phyloP scores from a whole-genome alignment of 2,329 filamentous ascomycete species.

The Pyrenophora seminiperda region DNA sequence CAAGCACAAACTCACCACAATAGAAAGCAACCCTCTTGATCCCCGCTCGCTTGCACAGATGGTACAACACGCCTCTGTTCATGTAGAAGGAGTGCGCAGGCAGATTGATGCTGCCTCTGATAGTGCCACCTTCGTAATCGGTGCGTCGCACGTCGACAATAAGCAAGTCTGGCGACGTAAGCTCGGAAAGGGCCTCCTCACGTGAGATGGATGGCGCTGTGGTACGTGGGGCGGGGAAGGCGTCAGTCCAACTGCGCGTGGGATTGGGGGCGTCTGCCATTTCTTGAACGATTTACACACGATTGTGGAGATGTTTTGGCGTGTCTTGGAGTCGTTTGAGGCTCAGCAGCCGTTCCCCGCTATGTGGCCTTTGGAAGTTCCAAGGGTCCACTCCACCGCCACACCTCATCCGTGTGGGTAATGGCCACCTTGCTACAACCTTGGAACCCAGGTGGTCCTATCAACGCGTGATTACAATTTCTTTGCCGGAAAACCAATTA shows the following conservation, averaged over 20 bases:
- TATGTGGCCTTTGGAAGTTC: not conserved
- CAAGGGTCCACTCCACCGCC: conserved; percentile 29
- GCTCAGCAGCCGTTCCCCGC: conserved; percentile 12
- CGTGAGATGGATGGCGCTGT: conserved; percentile 49
- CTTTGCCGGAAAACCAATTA: conserved; percentile 19
- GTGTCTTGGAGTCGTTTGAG: conserved; percentile 10
- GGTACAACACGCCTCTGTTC: conserved; percentile 52
- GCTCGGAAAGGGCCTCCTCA: conserved; percentile 41
- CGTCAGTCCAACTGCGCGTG: conserved; percentile 46
- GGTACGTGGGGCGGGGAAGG: conserved; percentile 49
- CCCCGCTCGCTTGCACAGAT: conserved; percentile 52
- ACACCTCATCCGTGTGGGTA: conserved; percentile 19
- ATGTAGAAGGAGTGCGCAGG: conserved; percentile 56
- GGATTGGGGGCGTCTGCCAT: conserved; percentile 29
- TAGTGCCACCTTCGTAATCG: conserved; percentile 55
- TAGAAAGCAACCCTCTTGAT: conserved; percentile 55
- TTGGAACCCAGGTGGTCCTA: conserved; percentile 32
- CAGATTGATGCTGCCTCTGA: conserved; percentile 54
- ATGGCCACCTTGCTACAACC: conserved; percentile 42
- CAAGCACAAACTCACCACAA: conserved; percentile 45
- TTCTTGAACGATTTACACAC: not conserved
- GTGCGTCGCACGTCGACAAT: conserved; percentile 54
- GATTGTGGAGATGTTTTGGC: not conserved
- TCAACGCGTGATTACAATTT: conserved; percentile 42
- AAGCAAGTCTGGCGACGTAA: conserved; percentile 48